Evolutionary conservation across 768 basidiomycete genomes (phyloP), one percentile per base, ranked within the genome.

Genomic region (Tulasnella sp.): DNA sequence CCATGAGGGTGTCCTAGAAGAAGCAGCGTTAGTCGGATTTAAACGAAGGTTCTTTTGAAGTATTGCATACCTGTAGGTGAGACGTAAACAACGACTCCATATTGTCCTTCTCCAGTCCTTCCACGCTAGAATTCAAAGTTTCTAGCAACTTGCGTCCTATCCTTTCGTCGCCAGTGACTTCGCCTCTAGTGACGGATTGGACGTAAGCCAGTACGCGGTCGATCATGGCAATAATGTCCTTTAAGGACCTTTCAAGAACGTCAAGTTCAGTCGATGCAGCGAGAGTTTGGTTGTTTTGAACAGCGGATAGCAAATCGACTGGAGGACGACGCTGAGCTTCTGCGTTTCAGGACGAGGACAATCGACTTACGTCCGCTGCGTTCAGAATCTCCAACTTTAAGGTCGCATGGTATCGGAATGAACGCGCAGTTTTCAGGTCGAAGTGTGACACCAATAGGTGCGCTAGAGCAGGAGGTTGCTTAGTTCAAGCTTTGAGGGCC

Each of bases 391-490:
- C 92, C 91, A 86, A 94, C 94, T 82, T 90, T 90, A 79, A 99
- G 88, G 81, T 93, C 91, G 80, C 94, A 92, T n/a, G 94, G 93
- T 75, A 99, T 91, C 46, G 97, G 97, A 39, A 94, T 88, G 85
- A 99, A 99, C 40, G 97, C 94, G 82, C 94, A 95, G 86, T 98
- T 97, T 87, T 98, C 97, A 68, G 95, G 91, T 86, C 95, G 97
- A 46, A 93, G 94, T 84, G 88, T 90, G 36, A 96, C 90, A 16
- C 97, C 96, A 21, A 98, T 91, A 5, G 95, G 95, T 76, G 95
- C 93, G 84, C 95, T 95, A 82, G 40, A 52, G 31, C 9, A 79
- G 78, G 3, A 12, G 16, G 31, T 36, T 36, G 39, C 27, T 48
- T 34, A 62, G 34, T 39, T 68, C 19, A 62, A 58, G 39, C 14